Evolutionary conservation across 164 flowering plant species (phyloP).

Genomic region (Stephania cephalantha): DNA sequence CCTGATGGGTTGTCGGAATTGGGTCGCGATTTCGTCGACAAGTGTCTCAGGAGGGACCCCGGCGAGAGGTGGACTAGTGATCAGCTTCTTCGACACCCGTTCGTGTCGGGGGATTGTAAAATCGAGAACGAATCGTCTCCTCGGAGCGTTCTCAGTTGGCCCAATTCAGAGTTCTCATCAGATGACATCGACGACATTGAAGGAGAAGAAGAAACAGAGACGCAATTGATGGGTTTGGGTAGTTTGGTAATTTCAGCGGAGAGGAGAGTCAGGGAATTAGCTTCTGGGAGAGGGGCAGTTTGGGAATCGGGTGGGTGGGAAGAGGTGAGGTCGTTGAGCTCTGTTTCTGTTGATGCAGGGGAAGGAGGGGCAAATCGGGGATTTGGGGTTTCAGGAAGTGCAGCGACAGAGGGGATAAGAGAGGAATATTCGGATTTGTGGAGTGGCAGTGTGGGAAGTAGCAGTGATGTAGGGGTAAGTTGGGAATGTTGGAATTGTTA

Average conservation of each 20-base stretch:
- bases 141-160: constrained; percentile 47
- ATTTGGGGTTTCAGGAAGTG: constrained; percentile 10
- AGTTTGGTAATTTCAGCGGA: constrained; percentile 11
- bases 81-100: constrained; percentile 54
- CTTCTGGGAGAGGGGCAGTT: constrained; percentile 24
- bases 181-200: constrained; percentile 18
- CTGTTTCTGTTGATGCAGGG: constrained; percentile 1
- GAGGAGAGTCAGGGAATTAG: constrained; percentile 41
- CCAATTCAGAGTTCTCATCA: constrained; percentile 19
- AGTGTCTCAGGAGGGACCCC: constrained; percentile 43
- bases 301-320: constrained; percentile 69
- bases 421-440: constrained; percentile 3
- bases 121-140: constrained; percentile 34
- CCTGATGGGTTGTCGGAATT: constrained; percentile 38
- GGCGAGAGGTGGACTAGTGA: constrained; percentile 50
- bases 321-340: constrained; percentile 20
- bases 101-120: constrained; percentile 14
- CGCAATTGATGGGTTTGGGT: not conserved
- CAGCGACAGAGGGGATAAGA: not conserved
- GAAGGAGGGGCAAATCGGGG: constrained; percentile 27
- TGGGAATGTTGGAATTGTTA: constrained; percentile 9
- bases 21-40: constrained; percentile 48
- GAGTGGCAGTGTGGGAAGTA: not conserved
- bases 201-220: constrained; percentile 10
- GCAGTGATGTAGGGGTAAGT: not conserved